These are phyloP conservation scores for Avena sativa DNA, from an alignment of 176 grass and related monocot genomes.

Conservation along the genomic window DNA sequence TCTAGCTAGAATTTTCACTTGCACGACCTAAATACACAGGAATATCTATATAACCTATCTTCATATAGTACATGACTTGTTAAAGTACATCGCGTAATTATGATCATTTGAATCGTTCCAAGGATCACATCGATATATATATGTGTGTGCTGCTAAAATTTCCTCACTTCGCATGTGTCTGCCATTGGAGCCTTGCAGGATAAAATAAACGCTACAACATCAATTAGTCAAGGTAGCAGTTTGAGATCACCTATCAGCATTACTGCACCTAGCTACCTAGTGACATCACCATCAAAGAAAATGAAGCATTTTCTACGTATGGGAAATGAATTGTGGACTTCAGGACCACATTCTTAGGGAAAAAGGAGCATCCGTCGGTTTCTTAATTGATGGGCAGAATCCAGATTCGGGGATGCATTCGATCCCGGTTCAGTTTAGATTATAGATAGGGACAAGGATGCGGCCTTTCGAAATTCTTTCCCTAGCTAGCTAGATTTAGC, in stretches of 20 bases:
- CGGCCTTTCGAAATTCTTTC: constrained; percentile 44
- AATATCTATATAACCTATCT: neutral
- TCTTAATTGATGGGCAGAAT: constrained; percentile 31
- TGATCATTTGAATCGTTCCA: constrained; percentile 29
- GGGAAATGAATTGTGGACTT: constrained; percentile 53
- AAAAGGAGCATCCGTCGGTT: neutral
- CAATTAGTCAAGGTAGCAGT: constrained; percentile 54
- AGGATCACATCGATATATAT: too few species aligned
- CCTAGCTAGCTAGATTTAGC: neutral
- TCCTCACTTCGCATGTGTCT: constrained; percentile 13
- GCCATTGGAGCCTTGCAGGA: constrained; percentile 43
- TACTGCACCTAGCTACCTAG: constrained; percentile 18
- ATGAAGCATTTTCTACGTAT: constrained; percentile 27
- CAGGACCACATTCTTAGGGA: constrained; percentile 34
- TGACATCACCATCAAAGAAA: too few species aligned
- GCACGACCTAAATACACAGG: neutral
- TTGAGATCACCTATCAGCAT: constrained; percentile 51
- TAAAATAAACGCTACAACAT: neutral
- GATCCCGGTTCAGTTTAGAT: constrained; percentile 22
- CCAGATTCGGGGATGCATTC: constrained; percentile 25
- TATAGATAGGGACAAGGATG: constrained; percentile 33
- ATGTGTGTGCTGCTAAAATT: neutral
- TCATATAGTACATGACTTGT: neutral
- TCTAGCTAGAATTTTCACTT: neutral
- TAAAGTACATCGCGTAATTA: neutral